A percentile compares a stretch with the other conserved stretches of the same genome.
Conservation (phyloP, 108 stramenopile genomes). For the Fragilariopsis cylindrus region DNA sequence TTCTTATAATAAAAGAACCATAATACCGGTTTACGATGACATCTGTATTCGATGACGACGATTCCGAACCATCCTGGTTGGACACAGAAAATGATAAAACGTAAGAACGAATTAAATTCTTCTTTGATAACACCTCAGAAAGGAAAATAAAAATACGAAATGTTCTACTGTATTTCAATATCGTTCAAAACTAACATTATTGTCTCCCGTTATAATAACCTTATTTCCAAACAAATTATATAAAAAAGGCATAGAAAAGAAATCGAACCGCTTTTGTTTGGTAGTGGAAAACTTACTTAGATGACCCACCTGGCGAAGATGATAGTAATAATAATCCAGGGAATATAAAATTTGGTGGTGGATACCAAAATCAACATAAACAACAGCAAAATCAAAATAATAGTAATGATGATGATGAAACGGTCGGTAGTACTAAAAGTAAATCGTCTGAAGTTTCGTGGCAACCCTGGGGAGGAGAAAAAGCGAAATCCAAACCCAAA, state of each 20-base stretch:
- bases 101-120: not conserved
- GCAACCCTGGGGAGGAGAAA: too few species aligned
- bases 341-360: not conserved
- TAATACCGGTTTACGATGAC: too few species aligned
- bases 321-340: not conserved
- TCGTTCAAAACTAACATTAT: not conserved
- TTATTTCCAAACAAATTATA: not conserved
- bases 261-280: constrained; percentile 29
- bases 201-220: not conserved
- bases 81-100: constrained; percentile 33
- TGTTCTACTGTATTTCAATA: not conserved
- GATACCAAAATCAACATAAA: not conserved
- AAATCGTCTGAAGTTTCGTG: not conserved
- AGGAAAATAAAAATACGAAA: too few species aligned
- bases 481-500: not conserved
- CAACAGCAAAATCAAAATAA: not conserved
- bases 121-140: too few species aligned
- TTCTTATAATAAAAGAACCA: too few species aligned
- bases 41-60: constrained; percentile 6
- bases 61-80: constrained; percentile 36
- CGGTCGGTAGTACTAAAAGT: not conserved
- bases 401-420: not conserved
- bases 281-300: constrained; percentile 21
- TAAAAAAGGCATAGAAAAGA: constrained; percentile 24
- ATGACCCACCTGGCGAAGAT: constrained; percentile 10